Percentiles rank a stretch among this genome's conserved stretches.
Conservation (phyloP, 352 stramenopile genomes). For the Globisporangium emineosum region DNA sequence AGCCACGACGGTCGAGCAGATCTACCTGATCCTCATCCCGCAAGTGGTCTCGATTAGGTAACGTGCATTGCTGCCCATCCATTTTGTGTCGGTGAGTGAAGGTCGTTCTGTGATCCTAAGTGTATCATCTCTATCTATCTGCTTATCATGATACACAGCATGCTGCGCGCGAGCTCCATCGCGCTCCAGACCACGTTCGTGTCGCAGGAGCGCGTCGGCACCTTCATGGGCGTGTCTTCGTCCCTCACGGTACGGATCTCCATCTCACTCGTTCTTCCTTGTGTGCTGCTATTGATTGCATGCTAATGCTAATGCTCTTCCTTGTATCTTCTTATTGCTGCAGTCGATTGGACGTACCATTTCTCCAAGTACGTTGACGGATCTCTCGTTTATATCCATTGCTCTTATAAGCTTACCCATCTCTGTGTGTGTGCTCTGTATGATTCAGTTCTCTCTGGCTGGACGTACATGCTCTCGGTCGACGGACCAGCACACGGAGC, state of each 20-base stretch:
- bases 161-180: conserved; percentile 78
- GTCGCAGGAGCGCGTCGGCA: conserved; percentile 58
- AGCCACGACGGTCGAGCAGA: conserved; percentile 38
- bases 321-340: neutral
- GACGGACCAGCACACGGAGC: conserved; percentile 69
- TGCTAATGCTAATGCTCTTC: neutral
- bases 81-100: neutral
- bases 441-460: conserved; percentile 65
- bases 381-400: neutral
- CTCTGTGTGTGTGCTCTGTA: neutral
- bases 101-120: neutral
- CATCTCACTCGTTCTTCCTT: neutral
- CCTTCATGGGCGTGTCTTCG: conserved; percentile 79
- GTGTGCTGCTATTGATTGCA: neutral
- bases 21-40: conserved; percentile 60
- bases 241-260: conserved; percentile 63
- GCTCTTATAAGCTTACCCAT: neutral
- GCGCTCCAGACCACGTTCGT: conserved; percentile 72
- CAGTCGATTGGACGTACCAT: conserved; percentile 80
- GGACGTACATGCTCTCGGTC: conserved; percentile 68
- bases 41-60: conserved; percentile 73
- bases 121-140: neutral
- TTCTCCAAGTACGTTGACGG: conserved; percentile 51
- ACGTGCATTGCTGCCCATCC: conserved; percentile 2
- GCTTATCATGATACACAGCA: conserved; percentile 31